phyloP scores from a whole-genome alignment of 768 basidiomycete genomes.

The Boletus vinaceobasis region DNA sequence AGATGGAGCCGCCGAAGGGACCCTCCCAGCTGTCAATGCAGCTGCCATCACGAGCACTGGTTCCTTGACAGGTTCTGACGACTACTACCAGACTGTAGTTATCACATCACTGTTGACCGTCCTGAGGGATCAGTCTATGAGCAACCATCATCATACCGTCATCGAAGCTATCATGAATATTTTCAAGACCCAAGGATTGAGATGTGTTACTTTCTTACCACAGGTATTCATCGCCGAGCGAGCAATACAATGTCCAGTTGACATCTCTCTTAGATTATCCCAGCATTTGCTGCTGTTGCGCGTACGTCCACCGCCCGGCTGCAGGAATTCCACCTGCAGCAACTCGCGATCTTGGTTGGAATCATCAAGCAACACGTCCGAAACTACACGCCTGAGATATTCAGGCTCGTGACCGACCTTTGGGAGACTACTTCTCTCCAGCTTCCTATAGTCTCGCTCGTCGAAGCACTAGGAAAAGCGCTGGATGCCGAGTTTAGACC shows the following conservation, averaged over 20 bases:
- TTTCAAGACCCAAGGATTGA: slow-evolving; percentile 96
- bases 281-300: slow-evolving; percentile 89
- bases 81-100: slow-evolving; percentile 96
- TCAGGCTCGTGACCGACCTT: slow-evolving; percentile 80
- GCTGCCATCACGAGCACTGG: slow-evolving; percentile 64
- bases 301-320: slow-evolving; percentile 74
- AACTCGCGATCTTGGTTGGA: slow-evolving; percentile 89
- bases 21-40: slow-evolving; percentile 59
- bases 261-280: slow-evolving; percentile 65
- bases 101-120: slow-evolving; percentile 85
- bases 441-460: slow-evolving; percentile 85
- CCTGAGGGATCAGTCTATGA: slow-evolving; percentile 84
- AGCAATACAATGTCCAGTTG: slow-evolving; percentile 5
- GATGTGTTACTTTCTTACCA: slow-evolving; percentile 92
- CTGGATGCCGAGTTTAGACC: slow-evolving; percentile 97
- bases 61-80: slow-evolving; percentile 70
- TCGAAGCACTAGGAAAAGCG: slow-evolving; percentile 90
- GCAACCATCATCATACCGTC: slow-evolving; percentile 84
- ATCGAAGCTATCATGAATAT: slow-evolving; percentile 99
- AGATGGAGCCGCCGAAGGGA: slow-evolving; percentile 57
- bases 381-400: slow-evolving; percentile 83
- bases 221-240: slow-evolving; percentile 51
- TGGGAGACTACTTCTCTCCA: slow-evolving; percentile 87
- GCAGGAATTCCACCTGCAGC: slow-evolving; percentile 93
- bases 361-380: slow-evolving; percentile 98